These are phyloP conservation scores for Fonticula alba DNA, from an alignment of 78 protist genomes.

Conservation along the genomic window DNA sequence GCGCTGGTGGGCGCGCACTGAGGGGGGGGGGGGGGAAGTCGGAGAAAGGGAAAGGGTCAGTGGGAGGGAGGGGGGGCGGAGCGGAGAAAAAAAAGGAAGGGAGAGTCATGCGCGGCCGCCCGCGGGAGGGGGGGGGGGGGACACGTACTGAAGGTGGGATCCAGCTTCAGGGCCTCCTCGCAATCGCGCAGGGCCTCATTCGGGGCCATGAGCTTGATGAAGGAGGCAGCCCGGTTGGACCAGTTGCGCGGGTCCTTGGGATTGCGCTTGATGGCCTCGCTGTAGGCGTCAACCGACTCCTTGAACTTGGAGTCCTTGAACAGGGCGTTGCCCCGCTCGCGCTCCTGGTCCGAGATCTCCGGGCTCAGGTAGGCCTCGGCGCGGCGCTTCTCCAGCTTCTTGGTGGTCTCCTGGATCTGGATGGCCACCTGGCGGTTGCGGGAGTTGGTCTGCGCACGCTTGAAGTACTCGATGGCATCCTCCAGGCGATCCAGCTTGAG, in stretches of 20 bases:
- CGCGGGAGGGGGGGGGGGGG: no score
- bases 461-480: conserved; percentile 20
- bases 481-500: conserved; percentile 7
- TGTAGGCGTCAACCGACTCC: conserved; percentile 14
- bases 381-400: not conserved
- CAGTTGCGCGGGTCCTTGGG: conserved; percentile 20
- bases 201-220: conserved; percentile 11
- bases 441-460: conserved; percentile 26
- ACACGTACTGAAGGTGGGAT: not conserved
- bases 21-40: not conserved
- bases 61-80: no score
- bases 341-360: conserved; percentile 15
- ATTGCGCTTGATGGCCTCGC: conserved; percentile 33
- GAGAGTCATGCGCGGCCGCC: no score
- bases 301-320: conserved; percentile 30
- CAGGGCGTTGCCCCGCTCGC: conserved; percentile 29
- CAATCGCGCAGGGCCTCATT: conserved; percentile 11
- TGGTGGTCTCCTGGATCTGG: conserved; percentile 10
- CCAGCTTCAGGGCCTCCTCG: not conserved
- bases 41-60: not conserved
- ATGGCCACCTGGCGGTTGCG: conserved; percentile 16
- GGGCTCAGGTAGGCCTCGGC: conserved; percentile 22
- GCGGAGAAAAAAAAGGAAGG: no score
- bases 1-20: not conserved
- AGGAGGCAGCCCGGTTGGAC: conserved; percentile 28